Evolutionary conservation across 202 grass and related monocot species (phyloP), one percentile per base, ranked within the genome.

Genomic region (Brachypodium distachyon): DNA sequence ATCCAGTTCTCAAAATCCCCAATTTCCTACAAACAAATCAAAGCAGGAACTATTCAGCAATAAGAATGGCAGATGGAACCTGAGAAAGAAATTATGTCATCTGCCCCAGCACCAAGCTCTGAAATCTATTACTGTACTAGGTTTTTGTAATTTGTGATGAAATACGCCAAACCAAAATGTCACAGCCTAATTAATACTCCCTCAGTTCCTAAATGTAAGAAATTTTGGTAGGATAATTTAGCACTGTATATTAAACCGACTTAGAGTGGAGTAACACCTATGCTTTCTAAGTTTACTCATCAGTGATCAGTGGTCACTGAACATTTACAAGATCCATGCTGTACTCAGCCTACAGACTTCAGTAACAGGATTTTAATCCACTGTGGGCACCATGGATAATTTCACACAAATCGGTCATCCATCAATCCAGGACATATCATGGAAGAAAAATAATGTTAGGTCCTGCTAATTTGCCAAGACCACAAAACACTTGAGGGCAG

Each of bases 1-100:
- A 90, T 92, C 91, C 91, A 90, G 61, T 95, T 99, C 80, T 95
- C 91, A 59, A 93, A 95, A 54, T 95, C 96, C 67, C 91, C 89
- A 22, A 95, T 94, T 87, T 98, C 91, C 95, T 94, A 61, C 28
- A 77, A 82, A 79, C n/a, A 61, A 14, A 62, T 76, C 56, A 17
- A 50, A 54, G 66, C 21, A 37, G 0, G 17, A 33, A 61, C 19
- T 33, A 3, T 77, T 84, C 66, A 84, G 81, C n/a, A 61, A 70
- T 19, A 33, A 40, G 19, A 46, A 27, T 37, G 28, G 18, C 9
- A 58, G 2, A 37, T 18, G 54, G 61, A n/a, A n/a, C n/a, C 23
- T 40, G 49, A 25, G 33, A 72, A 72, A 54, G 48, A 19, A 55
- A 73, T 25, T 65, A 28, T 39, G 31, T 4, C 7, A 17, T 40